A percentile compares a stretch with the other conserved stretches of the same genome.
Conservation (phyloP, 2,329 filamentous ascomycete species). For the Aspergillus aculeatus region DNA sequence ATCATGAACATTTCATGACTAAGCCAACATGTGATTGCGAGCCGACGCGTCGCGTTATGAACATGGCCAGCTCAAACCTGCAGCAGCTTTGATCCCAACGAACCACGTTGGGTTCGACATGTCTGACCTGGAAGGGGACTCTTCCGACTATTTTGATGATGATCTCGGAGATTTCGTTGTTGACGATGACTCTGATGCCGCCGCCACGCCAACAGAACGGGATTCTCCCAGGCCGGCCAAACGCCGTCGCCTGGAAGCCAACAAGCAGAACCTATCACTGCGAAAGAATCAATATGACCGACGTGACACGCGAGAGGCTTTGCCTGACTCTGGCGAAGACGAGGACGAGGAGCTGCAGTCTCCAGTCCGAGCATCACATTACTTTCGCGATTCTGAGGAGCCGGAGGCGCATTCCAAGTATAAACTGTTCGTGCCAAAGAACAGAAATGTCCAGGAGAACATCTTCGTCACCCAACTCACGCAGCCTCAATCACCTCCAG, state of each 20-base stretch:
- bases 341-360: constrained; percentile 22
- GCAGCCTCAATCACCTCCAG: constrained; percentile 51
- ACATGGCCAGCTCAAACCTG: not conserved
- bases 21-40: constrained; percentile 3
- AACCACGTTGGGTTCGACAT: constrained; percentile 21
- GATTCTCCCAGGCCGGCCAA: constrained; percentile 32
- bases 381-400: constrained; percentile 20
- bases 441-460: constrained; percentile 40
- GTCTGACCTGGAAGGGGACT: constrained; percentile 29
- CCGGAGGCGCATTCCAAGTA: constrained; percentile 32
- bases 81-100: not conserved
- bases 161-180: constrained; percentile 30
- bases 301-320: constrained; percentile 14
- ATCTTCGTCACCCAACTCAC: constrained; percentile 51
- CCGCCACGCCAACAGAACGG: constrained; percentile 3
- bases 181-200: constrained; percentile 19
- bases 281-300: constrained; percentile 12
- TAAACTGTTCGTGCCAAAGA: constrained; percentile 44
- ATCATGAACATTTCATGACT: constrained; percentile 9
- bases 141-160: constrained; percentile 32
- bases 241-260: constrained; percentile 33
- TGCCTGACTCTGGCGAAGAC: constrained; percentile 20
- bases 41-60: constrained; percentile 17
- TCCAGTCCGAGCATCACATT: constrained; percentile 12
- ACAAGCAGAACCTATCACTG: not conserved